A percentile compares a stretch with the other conserved stretches of the same genome.
These are phyloP conservation scores for Salix suchowensis DNA, from an alignment of 345 rosid species.

Conservation along the genomic window DNA sequence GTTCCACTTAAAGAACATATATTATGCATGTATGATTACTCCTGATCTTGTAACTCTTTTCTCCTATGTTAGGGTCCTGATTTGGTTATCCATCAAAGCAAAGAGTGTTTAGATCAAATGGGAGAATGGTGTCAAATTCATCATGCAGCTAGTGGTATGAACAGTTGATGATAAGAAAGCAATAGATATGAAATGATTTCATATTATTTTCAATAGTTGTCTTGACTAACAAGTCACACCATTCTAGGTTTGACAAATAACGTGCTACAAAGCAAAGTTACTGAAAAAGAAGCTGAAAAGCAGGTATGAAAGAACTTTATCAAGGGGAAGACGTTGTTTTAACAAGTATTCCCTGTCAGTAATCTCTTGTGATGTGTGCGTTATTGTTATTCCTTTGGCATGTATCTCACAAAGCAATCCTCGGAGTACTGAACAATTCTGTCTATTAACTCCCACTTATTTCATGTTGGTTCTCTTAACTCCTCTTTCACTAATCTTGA, in stretches of 20 bases:
- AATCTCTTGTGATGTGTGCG: not conserved
- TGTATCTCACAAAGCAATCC: no score
- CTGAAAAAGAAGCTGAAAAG: slow-evolving; percentile 77
- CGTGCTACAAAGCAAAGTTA: slow-evolving; percentile 60
- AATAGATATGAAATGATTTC: not conserved
- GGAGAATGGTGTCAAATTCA: slow-evolving; percentile 90
- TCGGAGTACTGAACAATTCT: no score
- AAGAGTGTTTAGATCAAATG: slow-evolving; percentile 71
- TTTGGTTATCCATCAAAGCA: slow-evolving; percentile 75
- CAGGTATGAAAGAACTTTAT: slow-evolving; percentile 47
- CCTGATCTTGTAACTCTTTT: not conserved
- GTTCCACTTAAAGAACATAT: slow-evolving; percentile 1
- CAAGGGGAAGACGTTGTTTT: not conserved
- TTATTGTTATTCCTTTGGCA: not conserved
- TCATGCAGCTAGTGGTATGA: slow-evolving; percentile 84
- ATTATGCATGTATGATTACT: not conserved
- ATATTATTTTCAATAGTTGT: not conserved
- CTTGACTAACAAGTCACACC: slow-evolving; percentile 11
- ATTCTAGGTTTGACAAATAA: slow-evolving; percentile 71
- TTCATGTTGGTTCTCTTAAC: no score
- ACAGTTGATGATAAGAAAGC: not conserved
- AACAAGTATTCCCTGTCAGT: not conserved
- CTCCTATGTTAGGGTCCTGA: slow-evolving; percentile 70
- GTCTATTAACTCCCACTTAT: no score
- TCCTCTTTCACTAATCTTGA: no score